Evolutionary conservation across 2,329 filamentous ascomycete genomes (phyloP).

Genomic region (Aspergillus fumigatiaffinis): DNA sequence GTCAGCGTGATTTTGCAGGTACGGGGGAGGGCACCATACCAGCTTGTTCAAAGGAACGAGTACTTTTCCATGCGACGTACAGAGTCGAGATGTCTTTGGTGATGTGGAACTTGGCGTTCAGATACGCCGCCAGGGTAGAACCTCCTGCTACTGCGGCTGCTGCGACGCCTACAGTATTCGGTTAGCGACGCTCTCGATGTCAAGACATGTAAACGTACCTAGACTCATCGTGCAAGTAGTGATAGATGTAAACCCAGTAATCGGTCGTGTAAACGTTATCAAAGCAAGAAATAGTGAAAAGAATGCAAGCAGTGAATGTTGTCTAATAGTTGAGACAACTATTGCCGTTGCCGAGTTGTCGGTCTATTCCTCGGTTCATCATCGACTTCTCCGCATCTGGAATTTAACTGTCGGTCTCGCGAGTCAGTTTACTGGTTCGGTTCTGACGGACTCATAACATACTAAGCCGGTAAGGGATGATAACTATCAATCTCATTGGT

Average conservation of each 20-base stretch:
- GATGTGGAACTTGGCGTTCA: constrained; percentile 66
- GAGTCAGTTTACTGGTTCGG: not conserved
- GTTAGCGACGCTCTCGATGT: not conserved
- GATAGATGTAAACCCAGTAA: not conserved
- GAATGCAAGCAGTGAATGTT: not conserved
- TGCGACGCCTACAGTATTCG: constrained; percentile 14
- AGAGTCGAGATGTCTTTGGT: constrained; percentile 56
- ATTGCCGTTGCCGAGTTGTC: not conserved
- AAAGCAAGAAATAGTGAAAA: not conserved
- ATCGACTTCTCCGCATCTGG: not conserved
- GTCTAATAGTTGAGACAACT: not conserved
- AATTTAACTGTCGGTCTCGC: not conserved
- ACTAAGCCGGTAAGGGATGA: not conserved
- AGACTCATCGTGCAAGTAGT: not conserved
- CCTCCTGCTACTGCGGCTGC: constrained; percentile 25
- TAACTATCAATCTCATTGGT: not conserved
- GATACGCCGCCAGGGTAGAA: constrained; percentile 29
- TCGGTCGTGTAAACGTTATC: not conserved
- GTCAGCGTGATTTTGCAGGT: not conserved
- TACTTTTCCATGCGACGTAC: constrained; percentile 39
- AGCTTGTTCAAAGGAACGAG: constrained; percentile 47
- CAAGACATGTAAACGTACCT: not conserved
- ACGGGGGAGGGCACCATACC: constrained; percentile 34
- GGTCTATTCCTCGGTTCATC: not conserved
- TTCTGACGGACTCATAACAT: not conserved